A percentile compares a stretch with the other conserved stretches of the same genome.
Evolutionary conservation across 768 basidiomycete genomes (phyloP).

Genomic region (Suillus sp.): DNA sequence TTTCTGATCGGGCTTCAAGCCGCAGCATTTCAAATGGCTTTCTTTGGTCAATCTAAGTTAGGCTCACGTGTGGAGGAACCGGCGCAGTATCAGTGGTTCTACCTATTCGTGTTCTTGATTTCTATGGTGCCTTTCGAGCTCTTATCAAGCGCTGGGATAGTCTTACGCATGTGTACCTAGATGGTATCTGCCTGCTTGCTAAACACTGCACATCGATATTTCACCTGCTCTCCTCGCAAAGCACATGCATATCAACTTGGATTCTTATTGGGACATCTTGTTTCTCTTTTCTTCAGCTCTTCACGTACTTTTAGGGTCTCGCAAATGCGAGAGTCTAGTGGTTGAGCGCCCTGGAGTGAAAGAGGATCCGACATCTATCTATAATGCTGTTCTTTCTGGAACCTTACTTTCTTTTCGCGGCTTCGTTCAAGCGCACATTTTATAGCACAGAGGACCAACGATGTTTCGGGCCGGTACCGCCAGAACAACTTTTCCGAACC

Average conservation of each 20-base stretch:
- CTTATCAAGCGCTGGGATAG: conserved; percentile 11
- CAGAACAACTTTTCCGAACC: neutral
- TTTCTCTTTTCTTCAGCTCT: neutral
- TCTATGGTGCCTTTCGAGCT: neutral
- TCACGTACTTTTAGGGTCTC: neutral
- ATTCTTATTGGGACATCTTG: neutral
- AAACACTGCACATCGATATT: neutral
- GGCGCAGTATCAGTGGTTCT: neutral
- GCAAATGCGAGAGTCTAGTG: conserved; percentile 1
- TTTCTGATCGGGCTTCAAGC: conserved; percentile 8
- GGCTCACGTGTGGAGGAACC: neutral
- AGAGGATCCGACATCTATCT: neutral
- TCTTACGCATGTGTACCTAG: conserved; percentile 10
- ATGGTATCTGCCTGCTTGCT: conserved; percentile 11
- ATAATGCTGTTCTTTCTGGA: neutral
- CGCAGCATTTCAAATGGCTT: conserved; percentile 11
- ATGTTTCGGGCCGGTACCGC: neutral
- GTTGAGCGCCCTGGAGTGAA: neutral
- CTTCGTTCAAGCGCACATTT: neutral
- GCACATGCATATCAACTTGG: conserved; percentile 4
- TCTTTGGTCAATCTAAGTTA: neutral
- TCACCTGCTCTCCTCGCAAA: conserved; percentile 5
- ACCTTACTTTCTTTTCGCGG: conserved; percentile 2
- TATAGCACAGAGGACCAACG: neutral
- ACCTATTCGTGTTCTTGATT: conserved; percentile 5